A percentile compares a stretch with the other conserved stretches of the same genome.
phyloP scores from a whole-genome alignment of 768 basidiomycete genomes.

The Lyophyllum semitale region DNA sequence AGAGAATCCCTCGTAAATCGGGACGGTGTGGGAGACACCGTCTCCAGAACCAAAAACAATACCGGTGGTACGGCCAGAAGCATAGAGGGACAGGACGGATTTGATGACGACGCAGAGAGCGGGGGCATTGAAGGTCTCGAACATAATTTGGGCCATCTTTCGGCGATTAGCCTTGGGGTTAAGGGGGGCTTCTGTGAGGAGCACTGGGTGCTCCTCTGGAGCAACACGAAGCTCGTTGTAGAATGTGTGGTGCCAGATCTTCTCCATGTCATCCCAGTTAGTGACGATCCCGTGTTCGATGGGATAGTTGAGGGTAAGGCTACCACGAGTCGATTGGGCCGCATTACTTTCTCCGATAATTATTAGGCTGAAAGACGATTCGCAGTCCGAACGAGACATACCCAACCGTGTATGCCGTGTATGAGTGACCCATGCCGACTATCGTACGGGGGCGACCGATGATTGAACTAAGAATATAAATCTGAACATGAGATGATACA shows the following conservation, averaged over 20 bases:
- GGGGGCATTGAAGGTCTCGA: constrained; percentile 92
- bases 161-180: constrained; percentile 93
- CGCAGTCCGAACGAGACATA: constrained; percentile 33
- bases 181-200: constrained; percentile 88
- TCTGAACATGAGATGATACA: neutral
- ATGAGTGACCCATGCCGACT: constrained; percentile 96
- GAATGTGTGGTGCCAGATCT: no score
- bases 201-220: constrained; percentile 89
- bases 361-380: constrained; percentile 5
- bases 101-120: constrained; percentile 93
- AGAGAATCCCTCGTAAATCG: no score
- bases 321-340: no score
- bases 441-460: constrained; percentile 95
- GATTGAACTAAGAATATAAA: constrained; percentile 63
- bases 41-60: no score
- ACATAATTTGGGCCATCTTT: no score
- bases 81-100: constrained; percentile 88
- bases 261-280: no score
- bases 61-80: no score
- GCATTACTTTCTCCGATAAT: constrained; percentile 63
- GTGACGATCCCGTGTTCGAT: no score
- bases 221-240: constrained; percentile 91
- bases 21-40: no score
- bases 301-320: no score
- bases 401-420: no score